These are phyloP conservation scores for Cryptococcus sp. DNA, from an alignment of 1,284 basidiomycete genomes.

Conservation along the genomic window DNA sequence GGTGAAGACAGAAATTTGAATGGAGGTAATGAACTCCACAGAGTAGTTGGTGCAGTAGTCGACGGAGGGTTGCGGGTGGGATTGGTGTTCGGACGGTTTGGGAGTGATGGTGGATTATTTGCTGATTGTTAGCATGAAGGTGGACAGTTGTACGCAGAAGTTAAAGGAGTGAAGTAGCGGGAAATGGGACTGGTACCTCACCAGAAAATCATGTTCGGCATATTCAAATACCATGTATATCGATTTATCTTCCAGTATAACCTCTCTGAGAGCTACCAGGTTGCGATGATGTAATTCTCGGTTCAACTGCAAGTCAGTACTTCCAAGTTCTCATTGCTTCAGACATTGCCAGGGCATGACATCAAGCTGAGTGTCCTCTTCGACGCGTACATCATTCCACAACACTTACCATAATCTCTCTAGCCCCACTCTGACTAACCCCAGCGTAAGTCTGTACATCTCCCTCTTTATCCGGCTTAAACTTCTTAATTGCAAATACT, in stretches of 20 bases:
- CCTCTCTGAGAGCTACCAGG: conserved; percentile 83
- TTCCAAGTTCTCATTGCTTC: background rate
- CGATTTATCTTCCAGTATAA: conserved; percentile 94
- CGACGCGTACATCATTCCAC: no score
- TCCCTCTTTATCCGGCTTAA: conserved; percentile 98
- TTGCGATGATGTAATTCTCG: conserved; percentile 92
- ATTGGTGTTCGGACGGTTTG: conserved; percentile 75
- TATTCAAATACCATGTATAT: conserved; percentile 99
- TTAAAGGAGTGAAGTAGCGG: background rate
- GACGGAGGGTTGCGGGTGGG: conserved; percentile 75
- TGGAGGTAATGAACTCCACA: conserved; percentile 95
- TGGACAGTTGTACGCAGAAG: no score
- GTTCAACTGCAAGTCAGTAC: conserved; percentile 62
- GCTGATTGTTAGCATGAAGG: conserved; percentile 55
- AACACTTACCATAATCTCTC: conserved; percentile 17
- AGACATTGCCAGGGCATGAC: background rate
- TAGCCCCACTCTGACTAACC: conserved; percentile 83
- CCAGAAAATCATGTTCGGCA: conserved; percentile 95
- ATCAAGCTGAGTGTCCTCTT: no score
- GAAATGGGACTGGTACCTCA: conserved; percentile 49
- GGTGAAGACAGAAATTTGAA: conserved; percentile 89
- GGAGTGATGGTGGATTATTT: conserved; percentile 97
- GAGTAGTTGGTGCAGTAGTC: conserved; percentile 90
- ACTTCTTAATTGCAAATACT: conserved; percentile 97
- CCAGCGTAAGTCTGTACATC: conserved; percentile 91